A percentile compares a stretch with the other conserved stretches of the same genome.
These are phyloP conservation scores for Dioscorea zingiberensis DNA, from an alignment of 106 monocot genomes.

Conservation along the genomic window DNA sequence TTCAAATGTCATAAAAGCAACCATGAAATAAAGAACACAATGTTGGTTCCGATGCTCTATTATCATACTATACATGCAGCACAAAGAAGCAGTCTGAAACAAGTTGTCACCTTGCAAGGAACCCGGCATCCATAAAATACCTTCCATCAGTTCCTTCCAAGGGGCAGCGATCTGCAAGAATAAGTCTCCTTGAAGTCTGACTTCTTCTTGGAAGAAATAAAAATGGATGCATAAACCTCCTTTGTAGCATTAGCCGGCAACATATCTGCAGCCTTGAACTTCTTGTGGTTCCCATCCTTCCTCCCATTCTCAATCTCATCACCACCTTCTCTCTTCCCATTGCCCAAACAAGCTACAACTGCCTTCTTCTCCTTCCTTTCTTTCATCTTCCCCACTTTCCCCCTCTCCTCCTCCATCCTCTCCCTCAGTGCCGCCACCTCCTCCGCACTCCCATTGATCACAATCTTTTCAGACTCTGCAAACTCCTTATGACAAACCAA, in stretches of 20 bases:
- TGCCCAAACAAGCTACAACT: slow-evolving; percentile 20
- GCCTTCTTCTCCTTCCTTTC: slow-evolving; percentile 69
- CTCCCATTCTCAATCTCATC: slow-evolving; percentile 33
- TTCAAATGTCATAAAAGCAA: not conserved
- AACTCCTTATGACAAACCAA: slow-evolving; percentile 83
- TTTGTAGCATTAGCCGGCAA: slow-evolving; percentile 76
- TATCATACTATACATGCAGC: not conserved
- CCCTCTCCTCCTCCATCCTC: slow-evolving; percentile 90
- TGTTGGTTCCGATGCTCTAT: no score
- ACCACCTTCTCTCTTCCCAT: slow-evolving; percentile 20
- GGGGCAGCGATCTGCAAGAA: slow-evolving; percentile 72
- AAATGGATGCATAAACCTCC: slow-evolving; percentile 91
- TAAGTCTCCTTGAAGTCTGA: slow-evolving; percentile 75
- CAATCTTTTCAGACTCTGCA: slow-evolving; percentile 62
- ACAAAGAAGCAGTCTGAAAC: not conserved
- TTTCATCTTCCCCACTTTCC: slow-evolving; percentile 47
- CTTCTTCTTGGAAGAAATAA: slow-evolving; percentile 90
- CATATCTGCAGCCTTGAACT: slow-evolving; percentile 67
- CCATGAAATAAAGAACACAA: no score
- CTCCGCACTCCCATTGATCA: slow-evolving; percentile 75
- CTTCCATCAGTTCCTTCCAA: slow-evolving; percentile 76
- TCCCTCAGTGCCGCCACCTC: slow-evolving; percentile 66
- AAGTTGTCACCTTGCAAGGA: not conserved
- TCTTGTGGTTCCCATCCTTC: slow-evolving; percentile 33
- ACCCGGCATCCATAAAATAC: not conserved